Percentiles rank a stretch among this genome's conserved stretches.
Evolutionary conservation across 2,329 filamentous ascomycete genomes (phyloP).

Genomic region (Aureobasidium sp.): DNA sequence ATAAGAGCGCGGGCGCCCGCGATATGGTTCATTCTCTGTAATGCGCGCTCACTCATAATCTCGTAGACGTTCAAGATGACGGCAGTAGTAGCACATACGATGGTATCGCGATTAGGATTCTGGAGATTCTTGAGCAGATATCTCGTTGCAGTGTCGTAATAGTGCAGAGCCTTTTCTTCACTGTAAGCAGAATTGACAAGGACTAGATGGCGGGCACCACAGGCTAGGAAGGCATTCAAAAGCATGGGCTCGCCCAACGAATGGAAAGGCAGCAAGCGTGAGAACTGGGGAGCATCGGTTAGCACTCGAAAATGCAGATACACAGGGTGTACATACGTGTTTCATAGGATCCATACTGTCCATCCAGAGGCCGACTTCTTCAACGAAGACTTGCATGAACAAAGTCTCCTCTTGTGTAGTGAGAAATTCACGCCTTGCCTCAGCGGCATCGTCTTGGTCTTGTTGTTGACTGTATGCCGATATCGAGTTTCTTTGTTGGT

Average conservation of each 20-base stretch:
- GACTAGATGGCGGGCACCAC: conserved; percentile 73
- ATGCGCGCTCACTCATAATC: conserved; percentile 73
- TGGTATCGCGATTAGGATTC: conserved; percentile 74
- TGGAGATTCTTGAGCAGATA: conserved; percentile 68
- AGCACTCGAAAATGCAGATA: background rate
- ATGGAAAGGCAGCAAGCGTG: conserved; percentile 71
- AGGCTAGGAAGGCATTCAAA: conserved; percentile 79
- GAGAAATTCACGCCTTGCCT: conserved; percentile 52
- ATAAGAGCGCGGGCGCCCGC: conserved; percentile 77
- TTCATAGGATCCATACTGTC: conserved; percentile 79
- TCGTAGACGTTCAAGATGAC: conserved; percentile 89
- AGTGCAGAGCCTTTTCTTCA: conserved; percentile 68
- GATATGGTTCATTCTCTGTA: conserved; percentile 82
- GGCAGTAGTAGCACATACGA: conserved; percentile 77
- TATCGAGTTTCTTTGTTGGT: conserved; percentile 27
- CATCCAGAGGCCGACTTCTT: conserved; percentile 90
- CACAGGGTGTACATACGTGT: conserved; percentile 43
- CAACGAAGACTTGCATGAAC: conserved; percentile 89
- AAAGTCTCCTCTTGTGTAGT: conserved; percentile 67
- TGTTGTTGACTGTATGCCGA: conserved; percentile 28
- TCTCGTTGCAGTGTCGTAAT: conserved; percentile 78
- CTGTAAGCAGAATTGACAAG: conserved; percentile 60
- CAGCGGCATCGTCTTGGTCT: conserved; percentile 32
- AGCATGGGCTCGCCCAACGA: conserved; percentile 79
- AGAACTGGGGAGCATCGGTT: conserved; percentile 49